Percentiles rank a stretch among this genome's conserved stretches.
phyloP scores from a whole-genome alignment of 495 filamentous ascomycete species.

The Clavariopsis aquatica region DNA sequence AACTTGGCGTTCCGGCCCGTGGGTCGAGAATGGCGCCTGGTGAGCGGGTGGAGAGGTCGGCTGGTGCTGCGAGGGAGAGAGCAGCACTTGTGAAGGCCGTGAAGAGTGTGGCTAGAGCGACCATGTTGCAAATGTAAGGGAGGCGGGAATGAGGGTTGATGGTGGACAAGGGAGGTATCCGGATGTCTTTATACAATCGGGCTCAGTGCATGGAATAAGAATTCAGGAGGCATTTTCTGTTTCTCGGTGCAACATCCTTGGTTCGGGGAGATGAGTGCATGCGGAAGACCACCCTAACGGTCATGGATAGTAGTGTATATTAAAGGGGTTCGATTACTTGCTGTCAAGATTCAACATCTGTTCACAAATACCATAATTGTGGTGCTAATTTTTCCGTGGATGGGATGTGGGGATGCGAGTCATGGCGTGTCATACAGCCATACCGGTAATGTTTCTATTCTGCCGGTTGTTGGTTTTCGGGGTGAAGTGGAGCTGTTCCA shows the following conservation, averaged over 20 bases:
- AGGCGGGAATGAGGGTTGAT: neutral
- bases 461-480: neutral
- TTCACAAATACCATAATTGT: neutral
- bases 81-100: slow-evolving; percentile 45
- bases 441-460: slow-evolving; percentile 1
- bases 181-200: neutral
- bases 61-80: slow-evolving; percentile 49
- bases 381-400: neutral
- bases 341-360: no score
- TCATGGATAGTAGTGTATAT: neutral
- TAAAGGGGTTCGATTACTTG: neutral
- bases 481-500: neutral
- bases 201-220: neutral
- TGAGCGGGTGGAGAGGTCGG: slow-evolving; percentile 35
- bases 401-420: neutral
- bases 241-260: neutral
- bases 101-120: slow-evolving; percentile 50
- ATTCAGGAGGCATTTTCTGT: neutral
- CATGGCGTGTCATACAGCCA: no score
- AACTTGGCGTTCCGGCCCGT: slow-evolving; percentile 42
- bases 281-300: neutral
- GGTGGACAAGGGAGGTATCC: neutral
- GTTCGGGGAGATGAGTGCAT: neutral
- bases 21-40: slow-evolving; percentile 11
- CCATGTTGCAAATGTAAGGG: slow-evolving; percentile 45